Percentiles rank a stretch among this genome's conserved stretches.
Conservation (phyloP, 2,329 filamentous ascomycete species). For the Cladophialophora exuberans region DNA sequence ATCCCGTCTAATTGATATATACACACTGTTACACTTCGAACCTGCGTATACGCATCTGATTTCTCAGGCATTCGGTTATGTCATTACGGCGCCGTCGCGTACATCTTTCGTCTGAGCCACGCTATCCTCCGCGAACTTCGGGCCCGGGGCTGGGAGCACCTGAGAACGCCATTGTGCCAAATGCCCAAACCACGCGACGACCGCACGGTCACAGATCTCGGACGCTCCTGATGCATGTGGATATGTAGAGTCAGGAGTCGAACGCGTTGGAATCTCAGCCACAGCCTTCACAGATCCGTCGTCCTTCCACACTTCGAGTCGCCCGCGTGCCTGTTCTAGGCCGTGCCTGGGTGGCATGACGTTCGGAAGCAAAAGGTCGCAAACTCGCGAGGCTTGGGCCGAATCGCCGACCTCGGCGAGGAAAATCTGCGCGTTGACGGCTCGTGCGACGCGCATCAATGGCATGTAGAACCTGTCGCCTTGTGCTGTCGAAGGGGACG, state of each 20-base stretch:
- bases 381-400: constrained; percentile 68
- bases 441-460: constrained; percentile 60
- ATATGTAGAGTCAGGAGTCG: neutral
- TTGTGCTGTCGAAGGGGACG: constrained; percentile 27
- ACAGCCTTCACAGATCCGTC: constrained; percentile 20
- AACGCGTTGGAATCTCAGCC: neutral
- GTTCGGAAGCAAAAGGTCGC: constrained; percentile 34
- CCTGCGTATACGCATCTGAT: no score
- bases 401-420: constrained; percentile 74
- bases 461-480: constrained; percentile 68
- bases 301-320: constrained; percentile 30
- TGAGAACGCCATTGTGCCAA: constrained; percentile 18
- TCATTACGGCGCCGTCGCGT: neutral
- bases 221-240: neutral
- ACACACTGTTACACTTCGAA: no score
- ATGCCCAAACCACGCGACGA: constrained; percentile 15
- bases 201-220: constrained; percentile 17
- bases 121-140: no score
- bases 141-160: neutral
- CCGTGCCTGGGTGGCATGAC: neutral
- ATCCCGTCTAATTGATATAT: no score
- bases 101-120: no score
- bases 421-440: constrained; percentile 57
- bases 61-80: neutral
- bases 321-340: neutral